phyloP scores from a whole-genome alignment of 1,284 basidiomycete genomes.

The Cryptococcus sp. region DNA sequence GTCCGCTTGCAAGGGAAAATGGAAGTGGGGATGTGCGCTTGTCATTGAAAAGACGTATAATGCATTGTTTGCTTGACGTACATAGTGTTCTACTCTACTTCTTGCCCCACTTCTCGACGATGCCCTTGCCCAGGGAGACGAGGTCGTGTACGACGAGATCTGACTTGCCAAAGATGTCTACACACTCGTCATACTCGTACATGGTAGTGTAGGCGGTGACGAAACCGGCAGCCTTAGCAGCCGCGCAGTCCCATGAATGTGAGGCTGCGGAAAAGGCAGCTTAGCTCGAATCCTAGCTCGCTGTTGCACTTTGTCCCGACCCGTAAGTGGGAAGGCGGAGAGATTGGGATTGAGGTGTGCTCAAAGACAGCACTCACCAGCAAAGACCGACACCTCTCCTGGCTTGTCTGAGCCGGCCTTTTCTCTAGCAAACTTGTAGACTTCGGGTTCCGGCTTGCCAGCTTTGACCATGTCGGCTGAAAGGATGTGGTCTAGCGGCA shows the following conservation, averaged over 20 bases:
- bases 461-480: slow-evolving; percentile 34
- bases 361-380: slow-evolving; percentile 19
- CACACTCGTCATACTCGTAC: slow-evolving; percentile 35
- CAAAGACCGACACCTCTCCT: slow-evolving; percentile 37
- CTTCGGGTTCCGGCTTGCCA: slow-evolving; percentile 32
- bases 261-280: slow-evolving; percentile 14
- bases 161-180: slow-evolving; percentile 28
- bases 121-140: slow-evolving; percentile 25
- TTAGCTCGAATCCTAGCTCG: background rate
- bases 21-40: too few species aligned
- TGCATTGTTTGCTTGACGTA: too few species aligned
- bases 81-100: slow-evolving; percentile 19
- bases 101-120: slow-evolving; percentile 37
- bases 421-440: slow-evolving; percentile 36
- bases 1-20: too few species aligned
- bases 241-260: slow-evolving; percentile 34
- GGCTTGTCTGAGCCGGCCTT: slow-evolving; percentile 29
- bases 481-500: slow-evolving; percentile 32
- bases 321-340: too few species aligned
- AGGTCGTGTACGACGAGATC: slow-evolving; percentile 31
- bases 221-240: slow-evolving; percentile 34
- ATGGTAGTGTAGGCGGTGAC: slow-evolving; percentile 33
- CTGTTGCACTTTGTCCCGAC: background rate
- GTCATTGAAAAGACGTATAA: too few species aligned
- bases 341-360: too few species aligned